These are phyloP conservation scores for Yamadazyma insecticola DNA, from an alignment of 805 yeast species.

Conservation along the genomic window DNA sequence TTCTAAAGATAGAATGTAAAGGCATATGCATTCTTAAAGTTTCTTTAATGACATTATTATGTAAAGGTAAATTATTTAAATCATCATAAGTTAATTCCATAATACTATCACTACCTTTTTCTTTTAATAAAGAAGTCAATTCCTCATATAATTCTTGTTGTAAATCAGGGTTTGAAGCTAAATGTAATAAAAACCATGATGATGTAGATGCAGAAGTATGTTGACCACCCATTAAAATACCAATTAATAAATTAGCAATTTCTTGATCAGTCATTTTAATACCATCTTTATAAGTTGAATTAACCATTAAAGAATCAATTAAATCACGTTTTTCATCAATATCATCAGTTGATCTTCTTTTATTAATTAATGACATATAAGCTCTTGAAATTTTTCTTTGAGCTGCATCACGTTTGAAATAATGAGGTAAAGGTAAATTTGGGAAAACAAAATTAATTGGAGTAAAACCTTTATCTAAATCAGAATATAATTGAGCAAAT, in stretches of 20 bases:
- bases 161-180: slow-evolving; percentile 81
- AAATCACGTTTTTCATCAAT: slow-evolving; percentile 76
- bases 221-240: slow-evolving; percentile 98
- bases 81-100: slow-evolving; percentile 74
- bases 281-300: slow-evolving; percentile 89
- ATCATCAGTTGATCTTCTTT: slow-evolving; percentile 74
- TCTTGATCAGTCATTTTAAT: slow-evolving; percentile 90
- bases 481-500: slow-evolving; percentile 82
- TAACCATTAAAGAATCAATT: slow-evolving; percentile 80
- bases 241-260: slow-evolving; percentile 85
- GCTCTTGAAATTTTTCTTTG: slow-evolving; percentile 76
- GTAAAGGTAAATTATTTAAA: slow-evolving; percentile 73
- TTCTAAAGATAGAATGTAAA: slow-evolving; percentile 91
- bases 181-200: slow-evolving; percentile 88
- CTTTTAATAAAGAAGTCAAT: slow-evolving; percentile 58
- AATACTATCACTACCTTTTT: slow-evolving; percentile 39
- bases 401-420: slow-evolving; percentile 82
- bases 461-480: slow-evolving; percentile 94
- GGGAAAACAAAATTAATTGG: slow-evolving; percentile 96
- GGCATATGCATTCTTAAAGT: slow-evolving; percentile 96
- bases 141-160: slow-evolving; percentile 80
- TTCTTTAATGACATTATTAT: slow-evolving; percentile 84
- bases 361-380: slow-evolving; percentile 70
- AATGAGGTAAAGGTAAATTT: slow-evolving; percentile 81
- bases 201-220: slow-evolving; percentile 96